These are phyloP conservation scores for Solanum clarkiae DNA, from an alignment of 257 asterid species.

Conservation along the genomic window DNA sequence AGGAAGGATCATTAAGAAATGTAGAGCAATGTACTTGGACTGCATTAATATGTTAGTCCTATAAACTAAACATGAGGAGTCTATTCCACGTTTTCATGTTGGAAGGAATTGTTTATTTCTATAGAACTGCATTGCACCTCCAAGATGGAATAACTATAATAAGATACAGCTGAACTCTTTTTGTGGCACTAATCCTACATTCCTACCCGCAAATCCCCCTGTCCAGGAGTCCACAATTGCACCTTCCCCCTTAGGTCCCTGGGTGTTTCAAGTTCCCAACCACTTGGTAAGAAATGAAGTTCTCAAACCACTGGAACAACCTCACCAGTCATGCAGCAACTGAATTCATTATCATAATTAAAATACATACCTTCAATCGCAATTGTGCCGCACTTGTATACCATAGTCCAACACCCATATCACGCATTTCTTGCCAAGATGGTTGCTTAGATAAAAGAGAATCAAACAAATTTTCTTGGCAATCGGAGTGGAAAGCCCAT, in stretches of 20 bases:
- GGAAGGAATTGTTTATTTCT: background rate
- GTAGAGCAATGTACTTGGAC: background rate
- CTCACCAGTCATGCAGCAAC: background rate
- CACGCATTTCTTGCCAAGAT: slow-evolving; percentile 91
- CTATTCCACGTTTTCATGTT: background rate
- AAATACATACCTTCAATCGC: slow-evolving; percentile 63
- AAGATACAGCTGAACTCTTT: background rate
- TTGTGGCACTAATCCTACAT: background rate
- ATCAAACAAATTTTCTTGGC: slow-evolving; percentile 74
- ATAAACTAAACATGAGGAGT: background rate
- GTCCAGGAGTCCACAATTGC: background rate
- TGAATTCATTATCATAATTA: background rate
- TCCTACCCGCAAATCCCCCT: background rate
- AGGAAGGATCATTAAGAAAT: background rate
- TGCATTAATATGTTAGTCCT: background rate
- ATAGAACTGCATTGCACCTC: background rate
- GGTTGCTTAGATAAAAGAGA: slow-evolving; percentile 75
- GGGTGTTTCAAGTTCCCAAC: background rate
- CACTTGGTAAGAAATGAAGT: background rate
- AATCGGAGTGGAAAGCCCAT: slow-evolving; percentile 96
- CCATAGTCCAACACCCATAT: slow-evolving; percentile 90
- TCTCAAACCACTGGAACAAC: background rate
- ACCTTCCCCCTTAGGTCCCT: background rate
- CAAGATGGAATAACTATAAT: background rate
- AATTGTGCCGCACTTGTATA: slow-evolving; percentile 56